Evolutionary conservation across 257 asterid species (phyloP).

Genomic region (Fraxinus pennsylvanica): DNA sequence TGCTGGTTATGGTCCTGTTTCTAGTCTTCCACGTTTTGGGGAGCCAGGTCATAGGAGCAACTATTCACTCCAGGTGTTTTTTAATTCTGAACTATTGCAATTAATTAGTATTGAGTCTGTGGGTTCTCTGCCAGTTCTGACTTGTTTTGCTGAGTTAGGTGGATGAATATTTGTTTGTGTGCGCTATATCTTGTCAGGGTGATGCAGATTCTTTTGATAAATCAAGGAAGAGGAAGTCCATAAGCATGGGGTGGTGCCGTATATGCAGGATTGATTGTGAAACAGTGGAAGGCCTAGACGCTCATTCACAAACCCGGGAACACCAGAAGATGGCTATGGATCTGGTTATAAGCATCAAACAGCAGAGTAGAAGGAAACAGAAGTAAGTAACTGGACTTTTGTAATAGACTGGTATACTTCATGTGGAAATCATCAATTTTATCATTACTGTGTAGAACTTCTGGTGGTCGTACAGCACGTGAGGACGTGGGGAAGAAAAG

Average conservation of each 20-base stretch:
- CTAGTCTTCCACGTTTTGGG: conserved; percentile 51
- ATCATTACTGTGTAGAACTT: conserved; percentile 45
- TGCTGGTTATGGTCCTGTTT: conserved; percentile 55
- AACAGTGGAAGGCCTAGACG: conserved; percentile 74
- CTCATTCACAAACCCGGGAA: conserved; percentile 85
- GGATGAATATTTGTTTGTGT: conserved; percentile 3
- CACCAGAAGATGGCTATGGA: conserved; percentile 90
- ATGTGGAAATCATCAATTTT: conserved; percentile 24
- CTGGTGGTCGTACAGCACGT: conserved; percentile 49
- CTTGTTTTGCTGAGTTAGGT: not conserved
- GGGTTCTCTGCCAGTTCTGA: not conserved
- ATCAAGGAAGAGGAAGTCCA: conserved; percentile 65
- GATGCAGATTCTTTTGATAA: conserved; percentile 54
- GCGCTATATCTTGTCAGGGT: conserved; percentile 48
- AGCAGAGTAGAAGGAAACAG: conserved; percentile 60
- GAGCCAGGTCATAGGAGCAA: conserved; percentile 69
- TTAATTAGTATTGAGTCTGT: conserved; percentile 48
- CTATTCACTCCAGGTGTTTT: conserved; percentile 54
- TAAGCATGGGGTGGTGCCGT: conserved; percentile 85
- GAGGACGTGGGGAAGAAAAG: conserved; percentile 65
- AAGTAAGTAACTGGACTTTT: conserved; percentile 43
- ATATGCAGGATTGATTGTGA: conserved; percentile 83
- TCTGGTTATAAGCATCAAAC: conserved; percentile 69
- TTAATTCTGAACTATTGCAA: conserved; percentile 47
- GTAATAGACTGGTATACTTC: conserved; percentile 4